Evolutionary conservation across 2,329 filamentous ascomycete genomes (phyloP), one percentile per base, ranked within the genome.

Genomic region (Penicillium sp.): DNA sequence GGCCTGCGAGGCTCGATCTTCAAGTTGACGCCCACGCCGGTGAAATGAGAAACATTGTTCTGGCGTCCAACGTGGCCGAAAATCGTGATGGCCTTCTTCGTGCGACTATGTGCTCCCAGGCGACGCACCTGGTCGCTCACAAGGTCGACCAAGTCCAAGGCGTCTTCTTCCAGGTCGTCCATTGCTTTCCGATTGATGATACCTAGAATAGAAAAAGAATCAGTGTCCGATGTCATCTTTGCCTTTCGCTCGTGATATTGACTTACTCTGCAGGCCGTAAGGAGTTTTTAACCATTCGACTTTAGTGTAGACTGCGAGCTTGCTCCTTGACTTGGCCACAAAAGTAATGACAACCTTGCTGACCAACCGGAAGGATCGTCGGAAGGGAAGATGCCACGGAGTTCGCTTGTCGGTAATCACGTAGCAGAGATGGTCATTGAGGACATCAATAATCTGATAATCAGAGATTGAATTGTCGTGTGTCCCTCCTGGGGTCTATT

Each of bases 281-380:
- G 84, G 84, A 46, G 81, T 75, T 57, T 83, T 86, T 24, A 82
- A 79, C 93, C 93, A 97, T 59, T 89, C 87, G n/a, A 95, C 82
- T 62, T 86, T 87, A 46, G 85, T 88, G 71, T 89, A 95, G 38
- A 97, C 82, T 24, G 90, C 87, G 47, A 98, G 81, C 72, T 93
- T 96, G 70, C 89, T 95, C 68, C 87, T 90, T 10, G 88, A 90
- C 72, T 97, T 97, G 45, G 89, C 84, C 52, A 92, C 80, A 64
- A 97, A 89, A 2, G 93, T 96, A 55, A 98, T 93, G 56, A 96
- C 89, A 55, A 95, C 84, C 71, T 95, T 96, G 58, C 83, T 92
- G 49, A 95, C 82, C 20, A 96, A 76, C 60, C 86, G 85, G 72
- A 97, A 95, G 44, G 83, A 81, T 42, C 83, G 78, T 46, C 86